These are phyloP conservation scores for Golovinomyces cichoracearum DNA, from an alignment of 2,329 filamentous ascomycete species.

Conservation along the genomic window DNA sequence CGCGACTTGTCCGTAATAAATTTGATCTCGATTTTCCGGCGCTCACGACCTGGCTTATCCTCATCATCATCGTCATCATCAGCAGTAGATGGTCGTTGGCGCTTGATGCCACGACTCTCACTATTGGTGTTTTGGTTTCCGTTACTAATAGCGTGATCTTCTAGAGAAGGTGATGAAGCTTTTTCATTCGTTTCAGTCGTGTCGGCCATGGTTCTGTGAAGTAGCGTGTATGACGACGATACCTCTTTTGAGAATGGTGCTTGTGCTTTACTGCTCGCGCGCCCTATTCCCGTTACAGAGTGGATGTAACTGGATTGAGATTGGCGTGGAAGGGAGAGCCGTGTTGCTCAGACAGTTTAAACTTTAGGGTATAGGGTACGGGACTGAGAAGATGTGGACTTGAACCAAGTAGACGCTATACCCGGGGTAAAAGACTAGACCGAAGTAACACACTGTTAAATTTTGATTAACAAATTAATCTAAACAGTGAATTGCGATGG, in stretches of 20 bases:
- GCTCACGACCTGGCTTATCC: constrained; percentile 90
- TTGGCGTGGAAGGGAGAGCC: constrained; percentile 13
- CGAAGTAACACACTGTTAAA: constrained; percentile 10
- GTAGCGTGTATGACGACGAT: constrained; percentile 15
- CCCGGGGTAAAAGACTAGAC: constrained; percentile 3
- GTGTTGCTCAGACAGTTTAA: constrained; percentile 6
- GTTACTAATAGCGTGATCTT: constrained; percentile 51
- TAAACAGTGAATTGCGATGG: constrained; percentile 9
- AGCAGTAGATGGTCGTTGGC: constrained; percentile 51
- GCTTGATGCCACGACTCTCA: constrained; percentile 69
- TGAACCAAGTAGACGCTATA: constrained; percentile 5
- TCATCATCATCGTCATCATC: constrained; percentile 96
- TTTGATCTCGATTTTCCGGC: constrained; percentile 99
- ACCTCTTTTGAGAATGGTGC: constrained; percentile 15
- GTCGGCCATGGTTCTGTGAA: constrained; percentile 37
- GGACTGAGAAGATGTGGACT: background rate
- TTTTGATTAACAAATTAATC: constrained; percentile 14
- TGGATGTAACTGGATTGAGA: constrained; percentile 15
- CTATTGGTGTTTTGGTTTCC: constrained; percentile 29
- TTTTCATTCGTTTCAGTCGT: constrained; percentile 56
- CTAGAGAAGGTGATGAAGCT: constrained; percentile 46
- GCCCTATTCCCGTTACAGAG: constrained; percentile 15
- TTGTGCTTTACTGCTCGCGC: constrained; percentile 17
- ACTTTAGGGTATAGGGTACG: background rate
- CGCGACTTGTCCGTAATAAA: constrained; percentile 99